Evolutionary conservation across 140 eudicot genomes (phyloP).

Genomic region (Ambrosia hybrid): DNA sequence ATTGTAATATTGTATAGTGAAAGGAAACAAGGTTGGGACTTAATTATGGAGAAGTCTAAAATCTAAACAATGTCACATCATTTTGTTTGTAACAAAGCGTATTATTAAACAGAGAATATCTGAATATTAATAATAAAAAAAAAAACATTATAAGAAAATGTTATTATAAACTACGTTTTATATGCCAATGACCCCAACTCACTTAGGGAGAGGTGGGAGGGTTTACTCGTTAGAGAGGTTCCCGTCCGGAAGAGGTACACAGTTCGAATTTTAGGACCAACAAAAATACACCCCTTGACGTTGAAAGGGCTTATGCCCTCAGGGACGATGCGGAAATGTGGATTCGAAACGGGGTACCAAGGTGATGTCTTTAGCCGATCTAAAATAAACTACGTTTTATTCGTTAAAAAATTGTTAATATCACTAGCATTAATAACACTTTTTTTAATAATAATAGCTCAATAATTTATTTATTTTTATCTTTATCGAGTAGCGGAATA

Average conservation of each 20-base stretch:
- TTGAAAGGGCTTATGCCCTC: too few species aligned
- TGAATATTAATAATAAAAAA: neutral
- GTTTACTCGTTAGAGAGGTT: too few species aligned
- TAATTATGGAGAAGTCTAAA: neutral
- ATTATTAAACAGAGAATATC: neutral
- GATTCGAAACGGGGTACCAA: too few species aligned
- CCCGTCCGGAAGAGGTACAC: too few species aligned
- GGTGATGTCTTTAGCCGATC: too few species aligned
- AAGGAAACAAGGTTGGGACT: constrained; percentile 15
- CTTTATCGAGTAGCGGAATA: neutral
- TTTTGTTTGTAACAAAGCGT: constrained; percentile 16
- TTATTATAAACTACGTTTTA: too few species aligned
- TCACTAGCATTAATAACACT: neutral
- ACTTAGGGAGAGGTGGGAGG: too few species aligned
- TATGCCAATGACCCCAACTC: too few species aligned
- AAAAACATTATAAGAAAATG: too few species aligned
- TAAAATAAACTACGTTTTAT: neutral
- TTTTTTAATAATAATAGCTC: neutral
- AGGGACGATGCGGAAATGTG: too few species aligned
- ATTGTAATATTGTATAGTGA: neutral
- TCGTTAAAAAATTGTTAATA: neutral
- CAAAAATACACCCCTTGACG: too few species aligned
- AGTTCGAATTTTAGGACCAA: too few species aligned
- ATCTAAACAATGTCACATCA: constrained; percentile 8
- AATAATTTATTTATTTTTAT: neutral